Percentiles rank a stretch among this genome's conserved stretches.
These are phyloP conservation scores for Hymenoscyphus fraxineus DNA, from an alignment of 2,329 filamentous ascomycete species.

Conservation along the genomic window DNA sequence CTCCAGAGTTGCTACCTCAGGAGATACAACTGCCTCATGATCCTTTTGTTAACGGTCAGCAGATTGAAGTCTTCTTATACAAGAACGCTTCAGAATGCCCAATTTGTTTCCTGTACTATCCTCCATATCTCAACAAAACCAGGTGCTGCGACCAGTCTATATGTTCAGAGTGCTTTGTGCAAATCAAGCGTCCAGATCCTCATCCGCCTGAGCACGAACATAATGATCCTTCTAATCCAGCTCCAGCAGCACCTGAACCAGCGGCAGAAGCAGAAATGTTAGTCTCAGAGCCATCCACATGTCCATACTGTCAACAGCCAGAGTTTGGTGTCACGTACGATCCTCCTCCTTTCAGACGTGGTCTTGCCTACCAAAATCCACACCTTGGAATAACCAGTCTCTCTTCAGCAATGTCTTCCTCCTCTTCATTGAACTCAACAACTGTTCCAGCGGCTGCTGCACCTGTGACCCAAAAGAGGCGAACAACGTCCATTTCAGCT, in stretches of 20 bases:
- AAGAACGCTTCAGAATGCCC: conserved; percentile 88
- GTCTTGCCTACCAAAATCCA: conserved; percentile 64
- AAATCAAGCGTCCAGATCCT: conserved; percentile 92
- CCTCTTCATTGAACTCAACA: conserved; percentile 68
- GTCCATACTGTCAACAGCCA: conserved; percentile 90
- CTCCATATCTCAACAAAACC: conserved; percentile 89
- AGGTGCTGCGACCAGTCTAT: conserved; percentile 94
- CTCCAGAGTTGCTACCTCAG: conserved; percentile 67
- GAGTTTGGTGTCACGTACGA: conserved; percentile 97
- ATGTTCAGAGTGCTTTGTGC: conserved; percentile 97
- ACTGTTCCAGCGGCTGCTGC: conserved; percentile 29
- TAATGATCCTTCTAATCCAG: conserved; percentile 27
- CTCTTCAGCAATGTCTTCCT: conserved; percentile 77
- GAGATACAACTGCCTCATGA: conserved; percentile 79
- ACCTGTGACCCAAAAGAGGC: conserved; percentile 41
- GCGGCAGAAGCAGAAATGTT: conserved; percentile 56
- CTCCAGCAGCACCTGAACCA: conserved; percentile 33
- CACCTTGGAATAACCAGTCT: conserved; percentile 48
- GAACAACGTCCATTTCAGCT: conserved; percentile 71
- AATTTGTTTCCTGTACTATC: conserved; percentile 95
- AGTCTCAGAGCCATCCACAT: conserved; percentile 85
- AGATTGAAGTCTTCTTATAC: conserved; percentile 88
- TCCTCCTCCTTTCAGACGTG: conserved; percentile 81
- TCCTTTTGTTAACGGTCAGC: conserved; percentile 89
- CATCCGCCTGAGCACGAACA: conserved; percentile 74